Base-by-base conservation (phyloP, 2,329 filamentous ascomycete genomes). In the Lachnellula hyalina region DNA sequence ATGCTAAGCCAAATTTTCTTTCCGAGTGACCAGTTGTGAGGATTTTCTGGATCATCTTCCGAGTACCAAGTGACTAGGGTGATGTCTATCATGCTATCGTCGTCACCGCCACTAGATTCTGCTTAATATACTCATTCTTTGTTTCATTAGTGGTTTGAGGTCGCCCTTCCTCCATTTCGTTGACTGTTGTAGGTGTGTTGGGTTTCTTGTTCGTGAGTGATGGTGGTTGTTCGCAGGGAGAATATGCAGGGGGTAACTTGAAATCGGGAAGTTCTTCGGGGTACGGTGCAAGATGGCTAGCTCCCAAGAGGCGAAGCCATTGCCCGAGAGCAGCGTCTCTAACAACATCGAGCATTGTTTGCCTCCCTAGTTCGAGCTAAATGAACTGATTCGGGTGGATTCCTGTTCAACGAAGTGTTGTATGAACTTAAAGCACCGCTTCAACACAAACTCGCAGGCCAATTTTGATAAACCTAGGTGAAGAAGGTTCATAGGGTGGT, bases 11-110 rank as follows among this genome's bases (percentile, higher is more conserved):
- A 66, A 9, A 64, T 52, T 14, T 74, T 71, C 63, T 74, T 75
- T 25, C 57, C 49, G 56, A 69, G 65, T 35, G 71, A 68, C 78
- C 77, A 80, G 66, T 80, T 80, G 57, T 77, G 73, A 5, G 79
- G 79, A 62, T 82, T 79, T 4, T 71, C 75, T 1, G 70, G 64
- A 58, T 82, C 80, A 57, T 81, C 78, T 21, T 74, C 77, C 54
- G 71, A 74, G 64, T 81, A 79, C 76, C 72, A 76, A 52, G 77
- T 75, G 40, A 80, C 77, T 5, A 81, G 68, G 55, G 80, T 69
- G 61, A 68, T 62, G 3, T 51, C 55, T 28, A 52, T 49, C 19
- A 15, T 4, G 21, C 12, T 28, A 7, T 28, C 7, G 25, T 28
- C 25, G 25, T 28, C 25, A 28, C 25, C 25, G 5, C 25, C 25